Conservation (phyloP, 805 yeast genomes). For the Saturnispora mendoncae region DNA sequence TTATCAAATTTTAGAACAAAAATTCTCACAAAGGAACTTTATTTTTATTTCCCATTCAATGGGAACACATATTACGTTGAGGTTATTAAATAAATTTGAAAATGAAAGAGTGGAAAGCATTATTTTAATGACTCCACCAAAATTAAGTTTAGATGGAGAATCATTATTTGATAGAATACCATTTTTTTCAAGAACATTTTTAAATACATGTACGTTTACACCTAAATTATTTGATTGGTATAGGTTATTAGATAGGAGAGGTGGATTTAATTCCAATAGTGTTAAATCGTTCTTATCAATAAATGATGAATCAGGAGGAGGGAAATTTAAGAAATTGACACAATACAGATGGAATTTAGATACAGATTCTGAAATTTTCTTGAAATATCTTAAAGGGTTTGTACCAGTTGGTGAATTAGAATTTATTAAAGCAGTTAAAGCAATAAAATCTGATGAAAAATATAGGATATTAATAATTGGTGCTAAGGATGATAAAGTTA, state of each 20-base stretch:
- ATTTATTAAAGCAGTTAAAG: constrained; percentile 32
- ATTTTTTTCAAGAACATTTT: constrained; percentile 13
- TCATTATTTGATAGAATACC: constrained; percentile 14
- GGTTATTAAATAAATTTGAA: constrained; percentile 33
- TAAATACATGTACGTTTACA: constrained; percentile 30
- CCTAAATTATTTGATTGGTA: constrained; percentile 46
- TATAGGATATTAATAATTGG: constrained; percentile 41
- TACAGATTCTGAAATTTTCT: constrained; percentile 43
- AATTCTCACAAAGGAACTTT: constrained; percentile 36
- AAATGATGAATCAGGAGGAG: constrained; percentile 12
- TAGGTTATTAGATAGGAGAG: constrained; percentile 50
- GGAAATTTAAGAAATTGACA: constrained; percentile 35
- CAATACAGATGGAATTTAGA: constrained; percentile 70
- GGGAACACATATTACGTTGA: constrained; percentile 44
- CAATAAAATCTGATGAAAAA: constrained; percentile 21
- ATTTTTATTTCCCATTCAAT: constrained; percentile 46
- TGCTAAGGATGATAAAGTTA: constrained; percentile 52
- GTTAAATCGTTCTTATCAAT: constrained; percentile 46
- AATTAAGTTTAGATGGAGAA: constrained; percentile 9
- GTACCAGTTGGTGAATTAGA: constrained; percentile 35
- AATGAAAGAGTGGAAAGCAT: constrained; percentile 36
- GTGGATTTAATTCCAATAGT: constrained; percentile 52
- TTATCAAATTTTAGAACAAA: constrained; percentile 30
- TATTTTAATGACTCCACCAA: constrained; percentile 41
- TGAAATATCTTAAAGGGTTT: constrained; percentile 46